These are phyloP conservation scores for Lepraria neglecta DNA, from an alignment of 495 filamentous ascomycete genomes.

Conservation along the genomic window DNA sequence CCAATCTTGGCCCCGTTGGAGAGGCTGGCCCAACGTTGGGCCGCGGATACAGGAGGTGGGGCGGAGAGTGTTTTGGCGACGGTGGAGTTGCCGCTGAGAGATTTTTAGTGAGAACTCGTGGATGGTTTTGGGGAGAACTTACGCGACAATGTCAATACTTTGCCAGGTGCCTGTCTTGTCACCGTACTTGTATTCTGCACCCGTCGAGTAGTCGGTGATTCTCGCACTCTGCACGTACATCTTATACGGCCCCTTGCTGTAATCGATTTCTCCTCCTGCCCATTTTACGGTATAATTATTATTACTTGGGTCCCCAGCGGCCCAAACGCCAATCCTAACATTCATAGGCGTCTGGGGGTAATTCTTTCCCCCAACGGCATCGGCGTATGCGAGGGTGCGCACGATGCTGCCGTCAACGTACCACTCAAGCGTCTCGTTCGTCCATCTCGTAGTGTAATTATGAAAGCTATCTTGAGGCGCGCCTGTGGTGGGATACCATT, in stretches of 20 bases:
- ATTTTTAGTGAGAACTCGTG: slow-evolving; percentile 1
- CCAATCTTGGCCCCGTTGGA: slow-evolving; percentile 50
- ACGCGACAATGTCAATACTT: slow-evolving; percentile 59
- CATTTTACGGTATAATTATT: slow-evolving; percentile 57
- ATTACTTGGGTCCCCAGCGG: slow-evolving; percentile 72
- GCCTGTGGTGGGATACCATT: slow-evolving; percentile 43
- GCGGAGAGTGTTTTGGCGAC: slow-evolving; percentile 35
- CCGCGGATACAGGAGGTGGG: slow-evolving; percentile 37
- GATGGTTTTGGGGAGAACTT: slow-evolving; percentile 39
- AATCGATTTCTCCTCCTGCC: slow-evolving; percentile 76
- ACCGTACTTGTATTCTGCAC: slow-evolving; percentile 61
- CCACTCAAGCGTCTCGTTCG: slow-evolving; percentile 68
- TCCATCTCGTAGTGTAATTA: slow-evolving; percentile 92
- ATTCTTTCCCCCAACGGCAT: slow-evolving; percentile 54
- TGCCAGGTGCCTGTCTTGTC: slow-evolving; percentile 60
- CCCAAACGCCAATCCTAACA: slow-evolving; percentile 80
- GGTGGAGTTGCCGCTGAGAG: slow-evolving; percentile 52
- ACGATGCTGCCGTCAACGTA: slow-evolving; percentile 65
- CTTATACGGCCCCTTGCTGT: slow-evolving; percentile 63
- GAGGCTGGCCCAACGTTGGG: slow-evolving; percentile 54
- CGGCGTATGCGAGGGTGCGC: slow-evolving; percentile 54
- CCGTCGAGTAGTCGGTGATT: slow-evolving; percentile 62
- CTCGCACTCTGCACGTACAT: slow-evolving; percentile 66
- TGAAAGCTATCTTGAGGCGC: slow-evolving; percentile 60
- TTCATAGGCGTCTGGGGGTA: slow-evolving; percentile 92